phyloP scores from a whole-genome alignment of 2,329 filamentous ascomycete genomes.

The Emericellopsis atlantica region DNA sequence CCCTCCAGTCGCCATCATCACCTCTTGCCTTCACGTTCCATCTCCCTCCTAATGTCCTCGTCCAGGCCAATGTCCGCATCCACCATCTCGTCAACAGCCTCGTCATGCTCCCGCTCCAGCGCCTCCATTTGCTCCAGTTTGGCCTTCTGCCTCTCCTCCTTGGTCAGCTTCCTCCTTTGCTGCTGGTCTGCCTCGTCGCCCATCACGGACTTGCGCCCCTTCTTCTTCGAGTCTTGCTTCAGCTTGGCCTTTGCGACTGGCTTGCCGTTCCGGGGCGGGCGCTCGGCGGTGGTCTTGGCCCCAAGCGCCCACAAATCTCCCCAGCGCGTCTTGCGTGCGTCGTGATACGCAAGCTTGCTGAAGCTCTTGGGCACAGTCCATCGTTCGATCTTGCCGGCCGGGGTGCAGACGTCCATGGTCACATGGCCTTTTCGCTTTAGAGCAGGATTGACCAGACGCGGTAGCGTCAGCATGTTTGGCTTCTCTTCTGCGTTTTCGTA shows the following conservation, averaged over 20 bases:
- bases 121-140: constrained; percentile 12
- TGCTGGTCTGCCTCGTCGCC: constrained; percentile 19
- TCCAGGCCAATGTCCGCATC: constrained; percentile 8
- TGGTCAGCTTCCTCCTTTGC: constrained; percentile 7
- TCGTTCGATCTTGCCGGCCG: constrained; percentile 72
- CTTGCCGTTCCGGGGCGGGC: constrained; percentile 48
- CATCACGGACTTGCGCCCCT: constrained; percentile 21
- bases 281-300: constrained; percentile 66
- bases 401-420: constrained; percentile 82
- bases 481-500: constrained; percentile 40
- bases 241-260: constrained; percentile 30
- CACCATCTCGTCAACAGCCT: constrained; percentile 16
- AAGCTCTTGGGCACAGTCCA: constrained; percentile 85
- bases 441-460: constrained; percentile 65
- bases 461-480: constrained; percentile 55
- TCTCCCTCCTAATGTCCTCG: not conserved
- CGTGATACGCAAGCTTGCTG: constrained; percentile 72
- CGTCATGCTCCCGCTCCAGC: constrained; percentile 14
- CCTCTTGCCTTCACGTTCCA: not conserved
- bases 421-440: constrained; percentile 84
- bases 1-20: not conserved
- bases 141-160: constrained; percentile 10
- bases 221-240: constrained; percentile 20
- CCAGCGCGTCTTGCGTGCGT: constrained; percentile 83
- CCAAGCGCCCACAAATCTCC: constrained; percentile 93